Percentiles rank a stretch among this genome's conserved stretches.
These are phyloP conservation scores for Lizonia empirigonia DNA, from an alignment of 2,329 filamentous ascomycete species.

Conservation along the genomic window DNA sequence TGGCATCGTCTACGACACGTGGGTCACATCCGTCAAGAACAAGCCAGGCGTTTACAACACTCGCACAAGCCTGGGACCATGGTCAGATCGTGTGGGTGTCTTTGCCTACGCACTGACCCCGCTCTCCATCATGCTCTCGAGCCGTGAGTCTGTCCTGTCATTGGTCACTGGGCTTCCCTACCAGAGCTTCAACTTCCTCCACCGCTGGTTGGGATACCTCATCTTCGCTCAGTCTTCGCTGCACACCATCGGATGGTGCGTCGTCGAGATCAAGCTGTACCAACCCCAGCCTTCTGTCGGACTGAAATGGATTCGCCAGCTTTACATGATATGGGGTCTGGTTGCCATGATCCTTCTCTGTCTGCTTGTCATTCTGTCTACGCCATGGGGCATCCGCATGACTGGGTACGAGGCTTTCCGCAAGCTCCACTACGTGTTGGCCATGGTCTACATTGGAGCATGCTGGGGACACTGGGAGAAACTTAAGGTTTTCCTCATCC, in stretches of 20 bases:
- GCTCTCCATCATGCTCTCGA: slow-evolving; percentile 67
- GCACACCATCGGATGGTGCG: slow-evolving; percentile 72
- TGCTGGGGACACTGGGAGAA: slow-evolving; percentile 75
- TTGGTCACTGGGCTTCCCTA: slow-evolving; percentile 73
- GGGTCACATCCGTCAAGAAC: slow-evolving; percentile 70
- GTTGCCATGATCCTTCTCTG: slow-evolving; percentile 68
- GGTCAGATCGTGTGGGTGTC: slow-evolving; percentile 69
- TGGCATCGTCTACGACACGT: slow-evolving; percentile 69
- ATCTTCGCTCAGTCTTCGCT: slow-evolving; percentile 71
- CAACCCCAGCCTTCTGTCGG: slow-evolving; percentile 69
- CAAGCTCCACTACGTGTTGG: slow-evolving; percentile 72
- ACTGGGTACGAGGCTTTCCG: slow-evolving; percentile 79
- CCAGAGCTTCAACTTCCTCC: slow-evolving; percentile 72
- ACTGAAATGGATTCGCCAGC: slow-evolving; percentile 62
- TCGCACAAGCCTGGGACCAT: slow-evolving; percentile 67
- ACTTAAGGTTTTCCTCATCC: slow-evolving; percentile 50
- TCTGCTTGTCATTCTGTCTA: slow-evolving; percentile 65
- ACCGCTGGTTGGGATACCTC: slow-evolving; percentile 75
- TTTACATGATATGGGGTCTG: slow-evolving; percentile 74
- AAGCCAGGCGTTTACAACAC: slow-evolving; percentile 64
- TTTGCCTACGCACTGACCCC: slow-evolving; percentile 75
- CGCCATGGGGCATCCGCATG: slow-evolving; percentile 61
- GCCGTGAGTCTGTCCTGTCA: slow-evolving; percentile 69
- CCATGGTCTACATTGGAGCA: slow-evolving; percentile 73
- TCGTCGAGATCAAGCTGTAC: slow-evolving; percentile 69